A percentile compares a stretch with the other conserved stretches of the same genome.
Conservation (phyloP, 2,329 filamentous ascomycete genomes). For the Neonectria ditissima region DNA sequence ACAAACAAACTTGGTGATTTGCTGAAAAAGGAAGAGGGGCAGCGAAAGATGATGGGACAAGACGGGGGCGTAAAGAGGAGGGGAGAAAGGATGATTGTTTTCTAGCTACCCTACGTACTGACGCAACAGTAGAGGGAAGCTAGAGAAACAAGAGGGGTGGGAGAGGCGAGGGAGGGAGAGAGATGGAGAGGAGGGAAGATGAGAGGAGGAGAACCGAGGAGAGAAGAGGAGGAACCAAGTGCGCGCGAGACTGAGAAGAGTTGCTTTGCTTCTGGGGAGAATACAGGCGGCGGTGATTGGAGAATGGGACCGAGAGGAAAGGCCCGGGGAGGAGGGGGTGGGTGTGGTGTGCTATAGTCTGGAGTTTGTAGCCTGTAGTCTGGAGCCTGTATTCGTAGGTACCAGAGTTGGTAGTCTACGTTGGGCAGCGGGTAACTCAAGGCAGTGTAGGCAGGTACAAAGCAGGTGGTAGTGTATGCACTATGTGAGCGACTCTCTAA, state of each 20-base stretch:
- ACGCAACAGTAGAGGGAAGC: slow-evolving; percentile 26
- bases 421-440: background rate
- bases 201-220: slow-evolving; percentile 9
- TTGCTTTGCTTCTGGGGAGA: slow-evolving; percentile 42
- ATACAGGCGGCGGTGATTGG: slow-evolving; percentile 41
- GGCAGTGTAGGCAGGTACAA: slow-evolving; percentile 4
- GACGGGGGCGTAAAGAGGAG: slow-evolving; percentile 2
- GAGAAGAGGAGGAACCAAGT: slow-evolving; percentile 7
- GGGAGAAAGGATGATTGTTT: slow-evolving; percentile 16
- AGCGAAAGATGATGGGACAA: slow-evolving; percentile 7
- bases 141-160: slow-evolving; percentile 21
- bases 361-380: background rate
- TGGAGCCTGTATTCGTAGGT: background rate
- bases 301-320: slow-evolving; percentile 41
- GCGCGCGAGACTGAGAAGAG: slow-evolving; percentile 12
- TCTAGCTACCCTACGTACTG: slow-evolving; percentile 28
- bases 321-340: slow-evolving; percentile 32
- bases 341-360: background rate
- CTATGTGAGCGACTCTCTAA: slow-evolving; percentile 16
- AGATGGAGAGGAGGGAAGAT: slow-evolving; percentile 11
- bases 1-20: slow-evolving; percentile 22
- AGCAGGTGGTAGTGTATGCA: slow-evolving; percentile 10
- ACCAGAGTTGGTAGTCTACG: background rate
- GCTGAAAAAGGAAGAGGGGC: slow-evolving; percentile 9
- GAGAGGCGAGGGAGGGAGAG: slow-evolving; percentile 1